Percentiles rank a stretch among this genome's conserved stretches.
phyloP scores from a whole-genome alignment of 2,329 filamentous ascomycete genomes.

The Aureobasidium namibiae region DNA sequence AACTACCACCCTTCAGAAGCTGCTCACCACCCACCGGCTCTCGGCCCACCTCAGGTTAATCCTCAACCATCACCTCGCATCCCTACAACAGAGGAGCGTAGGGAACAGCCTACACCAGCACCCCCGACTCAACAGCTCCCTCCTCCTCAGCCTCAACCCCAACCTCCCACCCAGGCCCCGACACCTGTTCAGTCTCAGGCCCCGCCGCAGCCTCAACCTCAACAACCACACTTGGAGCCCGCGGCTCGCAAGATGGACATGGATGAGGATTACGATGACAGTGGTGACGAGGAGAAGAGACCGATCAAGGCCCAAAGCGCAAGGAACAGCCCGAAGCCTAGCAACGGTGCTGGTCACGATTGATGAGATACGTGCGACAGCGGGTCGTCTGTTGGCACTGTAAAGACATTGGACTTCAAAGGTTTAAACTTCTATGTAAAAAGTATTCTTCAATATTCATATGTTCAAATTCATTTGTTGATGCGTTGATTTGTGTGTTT shows the following conservation, averaged over 20 bases:
- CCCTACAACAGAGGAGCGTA: constrained; percentile 39
- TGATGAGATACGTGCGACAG: not conserved
- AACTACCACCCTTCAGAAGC: constrained; percentile 88
- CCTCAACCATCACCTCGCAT: constrained; percentile 47
- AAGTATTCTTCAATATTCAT: not conserved
- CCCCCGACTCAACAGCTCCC: constrained; percentile 41
- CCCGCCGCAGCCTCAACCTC: constrained; percentile 8
- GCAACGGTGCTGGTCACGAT: constrained; percentile 8
- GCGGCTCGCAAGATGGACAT: constrained; percentile 94
- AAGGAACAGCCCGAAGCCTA: constrained; percentile 33
- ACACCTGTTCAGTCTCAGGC: constrained; percentile 33
- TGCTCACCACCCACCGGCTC: constrained; percentile 70
- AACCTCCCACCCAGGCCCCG: constrained; percentile 35
- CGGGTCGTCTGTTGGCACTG: not conserved
- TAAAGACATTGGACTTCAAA: not conserved
- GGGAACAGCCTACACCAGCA: constrained; percentile 26
- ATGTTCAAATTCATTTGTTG: not conserved
- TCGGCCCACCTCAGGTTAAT: constrained; percentile 39
- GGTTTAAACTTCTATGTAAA: not conserved
- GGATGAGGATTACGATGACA: constrained; percentile 95
- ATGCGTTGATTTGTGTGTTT: not conserved
- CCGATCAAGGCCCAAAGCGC: constrained; percentile 37
- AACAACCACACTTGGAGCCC: constrained; percentile 55
- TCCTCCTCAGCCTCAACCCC: constrained; percentile 41
- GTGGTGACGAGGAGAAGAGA: constrained; percentile 71